phyloP scores from a whole-genome alignment of 257 asterid species.

The Perilla frutescens region DNA sequence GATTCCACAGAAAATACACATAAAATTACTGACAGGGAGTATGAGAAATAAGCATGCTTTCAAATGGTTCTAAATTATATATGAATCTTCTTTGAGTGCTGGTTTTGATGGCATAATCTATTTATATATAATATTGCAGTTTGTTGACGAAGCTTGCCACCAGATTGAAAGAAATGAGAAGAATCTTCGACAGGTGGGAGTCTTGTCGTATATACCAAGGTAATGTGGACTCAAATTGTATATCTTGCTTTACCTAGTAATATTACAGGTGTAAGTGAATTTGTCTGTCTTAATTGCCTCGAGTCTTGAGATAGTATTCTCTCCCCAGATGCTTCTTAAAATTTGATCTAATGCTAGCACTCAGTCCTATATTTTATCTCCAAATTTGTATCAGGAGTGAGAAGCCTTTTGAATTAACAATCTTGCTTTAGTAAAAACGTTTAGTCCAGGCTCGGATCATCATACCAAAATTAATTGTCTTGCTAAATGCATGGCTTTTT shows the following conservation, averaged over 20 bases:
- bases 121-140: slow-evolving; percentile 51
- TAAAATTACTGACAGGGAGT: slow-evolving; percentile 26
- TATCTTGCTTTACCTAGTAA: background rate
- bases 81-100: slow-evolving; percentile 5
- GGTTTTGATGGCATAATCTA: slow-evolving; percentile 36
- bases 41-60: background rate
- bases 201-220: slow-evolving; percentile 89
- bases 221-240: slow-evolving; percentile 40
- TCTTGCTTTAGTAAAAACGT: background rate
- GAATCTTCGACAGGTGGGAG: slow-evolving; percentile 83
- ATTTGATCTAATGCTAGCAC: background rate
- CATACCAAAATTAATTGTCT: background rate
- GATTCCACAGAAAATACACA: slow-evolving; percentile 18
- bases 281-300: background rate
- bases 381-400: background rate
- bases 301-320: background rate
- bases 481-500: background rate
- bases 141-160: slow-evolving; percentile 97
- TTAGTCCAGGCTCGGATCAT: background rate
- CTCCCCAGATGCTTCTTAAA: background rate
- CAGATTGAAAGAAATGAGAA: slow-evolving; percentile 90
- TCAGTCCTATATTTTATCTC: background rate
- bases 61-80: slow-evolving; percentile 10
- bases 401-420: background rate
- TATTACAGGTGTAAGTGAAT: background rate